Percentiles rank a stretch among this genome's conserved stretches.
Conservation (phyloP, 805 yeast genomes). For the Spathaspora hagerdaliae region DNA sequence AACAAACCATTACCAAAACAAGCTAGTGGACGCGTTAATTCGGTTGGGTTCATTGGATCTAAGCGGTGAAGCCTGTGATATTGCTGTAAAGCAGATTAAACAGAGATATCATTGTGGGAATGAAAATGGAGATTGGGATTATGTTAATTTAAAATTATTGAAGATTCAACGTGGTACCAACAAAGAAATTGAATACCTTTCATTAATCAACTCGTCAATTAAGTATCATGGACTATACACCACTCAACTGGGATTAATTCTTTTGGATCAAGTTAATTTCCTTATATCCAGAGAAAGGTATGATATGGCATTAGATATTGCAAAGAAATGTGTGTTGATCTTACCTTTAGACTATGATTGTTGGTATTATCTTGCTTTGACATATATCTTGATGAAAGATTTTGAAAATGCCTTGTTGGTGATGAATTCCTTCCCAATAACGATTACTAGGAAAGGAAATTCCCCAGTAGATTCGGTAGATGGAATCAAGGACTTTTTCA, state of each 20-base stretch:
- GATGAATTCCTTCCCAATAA: conserved; percentile 72
- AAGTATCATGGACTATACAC: conserved; percentile 13
- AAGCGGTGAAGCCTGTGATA: conserved; percentile 21
- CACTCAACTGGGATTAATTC: conserved; percentile 54
- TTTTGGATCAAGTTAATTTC: conserved; percentile 62
- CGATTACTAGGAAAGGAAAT: conserved; percentile 30
- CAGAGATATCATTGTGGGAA: conserved; percentile 8
- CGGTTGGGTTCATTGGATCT: conserved; percentile 39
- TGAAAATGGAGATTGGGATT: conserved; percentile 18
- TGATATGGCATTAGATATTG: conserved; percentile 54
- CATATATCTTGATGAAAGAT: conserved; percentile 54
- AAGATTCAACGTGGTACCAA: conserved; percentile 17
- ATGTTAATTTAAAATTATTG: conserved; percentile 18
- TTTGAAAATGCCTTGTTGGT: conserved; percentile 59
- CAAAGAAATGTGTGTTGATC: conserved; percentile 56
- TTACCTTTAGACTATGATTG: conserved; percentile 74
- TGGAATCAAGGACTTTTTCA: conserved; percentile 24
- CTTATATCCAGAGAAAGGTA: conserved; percentile 51
- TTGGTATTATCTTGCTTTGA: conserved; percentile 64
- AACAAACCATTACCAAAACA: conserved; percentile 41
- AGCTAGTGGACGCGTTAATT: conserved; percentile 48
- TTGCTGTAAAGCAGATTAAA: conserved; percentile 36
- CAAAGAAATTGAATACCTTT: conserved; percentile 19
- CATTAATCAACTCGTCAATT: conserved; percentile 8
- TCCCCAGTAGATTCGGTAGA: conserved; percentile 12